Conservation (phyloP, 345 rosid species). For the Ceriops decandra region DNA sequence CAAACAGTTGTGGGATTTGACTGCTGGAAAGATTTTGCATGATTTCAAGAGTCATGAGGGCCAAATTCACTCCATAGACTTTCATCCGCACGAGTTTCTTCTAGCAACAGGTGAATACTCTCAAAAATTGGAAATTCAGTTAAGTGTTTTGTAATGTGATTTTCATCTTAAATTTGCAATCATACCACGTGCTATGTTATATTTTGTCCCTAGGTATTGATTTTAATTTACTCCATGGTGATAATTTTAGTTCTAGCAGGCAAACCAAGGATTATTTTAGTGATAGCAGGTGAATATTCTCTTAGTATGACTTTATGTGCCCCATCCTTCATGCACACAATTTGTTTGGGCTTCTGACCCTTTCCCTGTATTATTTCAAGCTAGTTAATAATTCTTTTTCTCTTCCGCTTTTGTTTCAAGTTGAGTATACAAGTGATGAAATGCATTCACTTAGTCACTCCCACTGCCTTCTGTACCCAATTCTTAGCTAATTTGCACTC, state of each 20-base stretch:
- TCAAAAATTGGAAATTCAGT: conserved; percentile 1
- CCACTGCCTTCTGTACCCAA: too few species aligned
- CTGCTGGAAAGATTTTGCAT: conserved; percentile 92
- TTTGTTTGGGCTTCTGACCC: too few species aligned
- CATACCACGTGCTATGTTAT: neutral
- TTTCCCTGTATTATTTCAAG: too few species aligned
- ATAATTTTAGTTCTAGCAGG: neutral
- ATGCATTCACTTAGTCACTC: too few species aligned
- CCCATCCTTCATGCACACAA: too few species aligned
- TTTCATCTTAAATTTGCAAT: conserved; percentile 6
- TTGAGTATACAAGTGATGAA: too few species aligned
- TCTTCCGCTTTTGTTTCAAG: too few species aligned
- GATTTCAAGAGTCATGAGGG: conserved; percentile 95
- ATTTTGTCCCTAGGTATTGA: neutral
- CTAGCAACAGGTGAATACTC: conserved; percentile 80
- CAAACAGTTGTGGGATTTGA: conserved; percentile 93
- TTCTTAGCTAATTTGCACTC: too few species aligned
- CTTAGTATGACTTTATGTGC: too few species aligned
- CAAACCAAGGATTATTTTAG: too few species aligned
- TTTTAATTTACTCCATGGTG: neutral
- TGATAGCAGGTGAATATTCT: too few species aligned
- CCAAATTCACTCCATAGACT: conserved; percentile 92
- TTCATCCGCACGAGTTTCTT: conserved; percentile 95
- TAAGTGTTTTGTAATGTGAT: neutral
- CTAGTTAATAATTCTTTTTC: too few species aligned